These are phyloP conservation scores for Paramyrothecium sp. DNA, from an alignment of 2,329 filamentous ascomycete genomes.

Conservation along the genomic window DNA sequence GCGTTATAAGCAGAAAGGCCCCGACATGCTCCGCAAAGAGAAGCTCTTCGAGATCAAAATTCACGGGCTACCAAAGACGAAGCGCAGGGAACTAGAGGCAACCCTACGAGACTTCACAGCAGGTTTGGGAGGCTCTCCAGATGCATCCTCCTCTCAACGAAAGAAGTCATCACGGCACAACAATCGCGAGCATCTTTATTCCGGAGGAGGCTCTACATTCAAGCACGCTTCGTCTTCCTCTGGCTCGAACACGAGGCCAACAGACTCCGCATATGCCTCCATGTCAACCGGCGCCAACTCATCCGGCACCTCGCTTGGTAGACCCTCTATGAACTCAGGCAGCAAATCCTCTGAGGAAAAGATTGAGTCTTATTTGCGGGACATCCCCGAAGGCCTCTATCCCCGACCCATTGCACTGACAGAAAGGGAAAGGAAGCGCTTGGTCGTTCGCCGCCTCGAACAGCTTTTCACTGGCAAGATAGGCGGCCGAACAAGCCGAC, in stretches of 20 bases:
- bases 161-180: constrained; percentile 38
- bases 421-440: constrained; percentile 72
- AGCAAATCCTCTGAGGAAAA: constrained; percentile 52
- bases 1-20: constrained; percentile 66
- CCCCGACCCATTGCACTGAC: constrained; percentile 62
- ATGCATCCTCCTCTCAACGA: constrained; percentile 37
- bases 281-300: constrained; percentile 54
- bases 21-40: constrained; percentile 67
- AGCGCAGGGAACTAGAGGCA: constrained; percentile 75
- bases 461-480: constrained; percentile 78
- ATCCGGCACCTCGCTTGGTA: constrained; percentile 35
- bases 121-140: constrained; percentile 52
- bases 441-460: constrained; percentile 74
- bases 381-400: constrained; percentile 69
- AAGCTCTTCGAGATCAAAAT: constrained; percentile 82
- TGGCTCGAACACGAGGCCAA: constrained; percentile 49
- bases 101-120: constrained; percentile 70
- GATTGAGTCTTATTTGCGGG: constrained; percentile 67
- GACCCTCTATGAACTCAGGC: constrained; percentile 33
- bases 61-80: constrained; percentile 68
- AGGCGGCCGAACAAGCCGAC: constrained; percentile 26
- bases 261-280: constrained; percentile 68
- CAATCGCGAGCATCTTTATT: constrained; percentile 36
- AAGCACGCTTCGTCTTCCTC: constrained; percentile 55
- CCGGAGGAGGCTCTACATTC: constrained; percentile 39